Evolutionary conservation across 2,329 filamentous ascomycete species (phyloP).

Genomic region (Amphichorda felina): DNA sequence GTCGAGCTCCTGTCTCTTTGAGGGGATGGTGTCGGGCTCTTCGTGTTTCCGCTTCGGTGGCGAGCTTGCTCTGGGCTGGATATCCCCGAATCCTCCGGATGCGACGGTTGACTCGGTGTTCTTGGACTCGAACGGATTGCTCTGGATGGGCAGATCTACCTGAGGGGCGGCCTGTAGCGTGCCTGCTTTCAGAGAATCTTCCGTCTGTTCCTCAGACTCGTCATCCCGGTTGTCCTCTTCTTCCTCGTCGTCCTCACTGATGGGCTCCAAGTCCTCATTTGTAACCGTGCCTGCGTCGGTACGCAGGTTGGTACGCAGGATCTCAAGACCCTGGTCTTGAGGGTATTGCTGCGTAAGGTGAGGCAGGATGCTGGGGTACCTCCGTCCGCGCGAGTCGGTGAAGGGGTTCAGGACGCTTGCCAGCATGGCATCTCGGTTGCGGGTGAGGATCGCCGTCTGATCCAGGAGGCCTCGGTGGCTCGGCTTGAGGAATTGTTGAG

Average conservation of each 20-base stretch:
- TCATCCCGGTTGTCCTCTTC: constrained; percentile 9
- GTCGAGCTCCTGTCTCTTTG: constrained; percentile 29
- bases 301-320: constrained; percentile 50
- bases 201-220: constrained; percentile 6
- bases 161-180: constrained; percentile 9
- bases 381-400: constrained; percentile 48
- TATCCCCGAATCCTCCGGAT: constrained; percentile 6
- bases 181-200: constrained; percentile 4
- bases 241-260: constrained; percentile 19
- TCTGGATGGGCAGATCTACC: constrained; percentile 14
- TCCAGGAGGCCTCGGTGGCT: constrained; percentile 66
- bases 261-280: constrained; percentile 21
- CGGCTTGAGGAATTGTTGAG: constrained; percentile 55
- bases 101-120: constrained; percentile 6
- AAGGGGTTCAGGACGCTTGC: constrained; percentile 74
- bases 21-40: constrained; percentile 17
- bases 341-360: constrained; percentile 60
- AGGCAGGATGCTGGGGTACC: constrained; percentile 65
- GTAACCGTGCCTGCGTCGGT: constrained; percentile 2
- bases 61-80: constrained; percentile 10
- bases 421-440: constrained; percentile 61
- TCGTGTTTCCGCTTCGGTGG: constrained; percentile 27
- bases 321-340: constrained; percentile 55
- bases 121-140: constrained; percentile 22
- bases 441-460: constrained; percentile 63